Conservation (phyloP, 805 yeast genomes). For the Wickerhamiella alocasiicola region DNA sequence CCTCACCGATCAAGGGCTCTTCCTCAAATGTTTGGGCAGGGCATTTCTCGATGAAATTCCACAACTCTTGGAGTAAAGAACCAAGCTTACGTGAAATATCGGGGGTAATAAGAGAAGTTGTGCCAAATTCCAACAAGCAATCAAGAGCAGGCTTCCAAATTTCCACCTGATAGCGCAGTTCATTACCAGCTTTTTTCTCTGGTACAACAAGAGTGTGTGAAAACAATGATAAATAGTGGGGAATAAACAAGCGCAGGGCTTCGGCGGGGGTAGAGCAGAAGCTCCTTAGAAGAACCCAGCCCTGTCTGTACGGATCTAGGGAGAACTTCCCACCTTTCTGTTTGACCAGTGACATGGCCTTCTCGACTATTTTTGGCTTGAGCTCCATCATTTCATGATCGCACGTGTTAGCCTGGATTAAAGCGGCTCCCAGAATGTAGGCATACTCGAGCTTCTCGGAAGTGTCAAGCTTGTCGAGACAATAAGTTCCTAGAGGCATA, state of each 20-base stretch:
- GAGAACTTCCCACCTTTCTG: conserved; percentile 10
- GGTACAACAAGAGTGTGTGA: conserved; percentile 23
- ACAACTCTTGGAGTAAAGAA: conserved; percentile 36
- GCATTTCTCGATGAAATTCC: conserved; percentile 22
- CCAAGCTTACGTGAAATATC: conserved; percentile 37
- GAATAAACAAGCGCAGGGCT: conserved; percentile 41
- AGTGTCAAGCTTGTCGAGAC: background rate
- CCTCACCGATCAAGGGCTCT: conserved; percentile 20
- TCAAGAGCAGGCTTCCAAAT: conserved; percentile 47
- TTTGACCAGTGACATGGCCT: conserved; percentile 10
- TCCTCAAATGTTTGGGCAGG: conserved; percentile 21
- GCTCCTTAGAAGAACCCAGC: conserved; percentile 55
- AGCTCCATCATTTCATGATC: conserved; percentile 14
- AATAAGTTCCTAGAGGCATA: background rate
- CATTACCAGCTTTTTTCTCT: conserved; percentile 21
- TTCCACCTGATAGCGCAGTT: conserved; percentile 31
- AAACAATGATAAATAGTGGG: conserved; percentile 54
- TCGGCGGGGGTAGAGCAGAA: conserved; percentile 47
- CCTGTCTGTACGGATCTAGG: conserved; percentile 22
- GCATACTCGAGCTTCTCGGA: conserved; percentile 8
- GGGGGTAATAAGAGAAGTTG: conserved; percentile 25
- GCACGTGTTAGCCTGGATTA: background rate
- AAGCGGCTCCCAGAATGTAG: conserved; percentile 14
- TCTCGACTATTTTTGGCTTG: conserved; percentile 12
- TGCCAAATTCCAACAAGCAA: conserved; percentile 41